Evolutionary conservation across 1,284 basidiomycete species (phyloP), one percentile per base, ranked within the genome.

Genomic region (Ceratobasidium sp.): DNA sequence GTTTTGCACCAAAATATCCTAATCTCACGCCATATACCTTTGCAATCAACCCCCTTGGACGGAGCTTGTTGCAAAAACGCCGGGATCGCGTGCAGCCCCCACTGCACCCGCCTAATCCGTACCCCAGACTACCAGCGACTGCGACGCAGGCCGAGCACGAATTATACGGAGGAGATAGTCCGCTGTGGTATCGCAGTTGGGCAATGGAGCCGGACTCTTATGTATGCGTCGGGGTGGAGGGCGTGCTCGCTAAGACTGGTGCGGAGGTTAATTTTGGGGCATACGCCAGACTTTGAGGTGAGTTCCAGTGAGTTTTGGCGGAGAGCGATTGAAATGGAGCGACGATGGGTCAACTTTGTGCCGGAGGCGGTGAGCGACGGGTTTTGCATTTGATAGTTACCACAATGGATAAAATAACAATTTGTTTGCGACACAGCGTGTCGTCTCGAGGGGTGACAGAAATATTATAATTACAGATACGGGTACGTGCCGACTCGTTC

Each of bases 391-490:
- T 8, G 33, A 41, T 29, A 8, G n/a, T n/a, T n/a, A n/a, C n/a
- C n/a, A n/a, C n/a, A n/a, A n/a, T n/a, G 33, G 17, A 14, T 27
- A 29, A 29, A 54, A 54, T 63, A 54, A 41, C 22, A 17, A 48
- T 48, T 60, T 53, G 29, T 75, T 45, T 36, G 51, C 47, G 15
- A 54, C 47, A 31, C 73, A 92, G 87, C 87, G 88, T 78, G 96
- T 97, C 59, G 89, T 93, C 1, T 90, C 93, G 17, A 86, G 95
- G 74, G 98, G 96, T 80, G 86, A 89, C 59, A 95, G 94, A 11
- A 94, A 93, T 78, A 89, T 97, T 69, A 91, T 98, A 78, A 93
- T 97, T 78, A 97, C 98, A 67, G 96, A 98, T 81, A 94, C 92
- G 5, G 91, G 90, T 90, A 75, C 75, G 79, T 11, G 29, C 6